Base-by-base conservation (phyloP, 202 grass and related monocot species). In the Digitaria exilis region DNA sequence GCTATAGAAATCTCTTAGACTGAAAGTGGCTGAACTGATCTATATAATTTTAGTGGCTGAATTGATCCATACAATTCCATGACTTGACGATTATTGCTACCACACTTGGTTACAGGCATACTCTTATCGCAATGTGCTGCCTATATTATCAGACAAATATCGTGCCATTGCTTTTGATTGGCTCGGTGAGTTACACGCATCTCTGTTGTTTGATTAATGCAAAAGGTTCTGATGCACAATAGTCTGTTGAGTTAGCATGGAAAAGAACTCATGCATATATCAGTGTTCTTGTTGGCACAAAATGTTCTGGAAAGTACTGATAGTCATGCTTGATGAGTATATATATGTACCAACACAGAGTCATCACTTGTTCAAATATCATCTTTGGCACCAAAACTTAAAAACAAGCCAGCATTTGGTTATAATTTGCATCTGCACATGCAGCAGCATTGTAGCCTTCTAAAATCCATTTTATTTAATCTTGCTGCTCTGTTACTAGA, bases 161-260 rank as follows among this genome's bases (percentile, higher is more conserved):
- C 92, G 81, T 72, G 85, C 71, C 45, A 85, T 86, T 88, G 96
- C 96, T 88, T 98, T 98, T 82, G 92, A 98, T 89, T 98, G 96
- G 96, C 96, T 98, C 19, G 96, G 96, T 98, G 83, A 90, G 87
- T 87, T 84, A 37, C 55, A 59, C 28, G 79, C 54, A 50, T 84
- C 59, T 57, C 80, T 75, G 22, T 65, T 78, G 64, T 76, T 80
- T 67, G n/a, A 35, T 65, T 51, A 51, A 55, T 61, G 16, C 7
- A 75, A 88, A 80, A 68, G 2, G 57, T 19, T 44, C 31, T 73
- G 46, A 9, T 62, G 16, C 55, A 46, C 6, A 39, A 39, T 39
- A 39, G 35, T 39, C 37, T 34, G 31, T 24, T 86, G 52, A 63
- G 8, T 83, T 84, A 41, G 39, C 75, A 78, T 11, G 43, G 37